Conservation (phyloP, 768 basidiomycete species). For the Cantharellus cinnabarinus region DNA sequence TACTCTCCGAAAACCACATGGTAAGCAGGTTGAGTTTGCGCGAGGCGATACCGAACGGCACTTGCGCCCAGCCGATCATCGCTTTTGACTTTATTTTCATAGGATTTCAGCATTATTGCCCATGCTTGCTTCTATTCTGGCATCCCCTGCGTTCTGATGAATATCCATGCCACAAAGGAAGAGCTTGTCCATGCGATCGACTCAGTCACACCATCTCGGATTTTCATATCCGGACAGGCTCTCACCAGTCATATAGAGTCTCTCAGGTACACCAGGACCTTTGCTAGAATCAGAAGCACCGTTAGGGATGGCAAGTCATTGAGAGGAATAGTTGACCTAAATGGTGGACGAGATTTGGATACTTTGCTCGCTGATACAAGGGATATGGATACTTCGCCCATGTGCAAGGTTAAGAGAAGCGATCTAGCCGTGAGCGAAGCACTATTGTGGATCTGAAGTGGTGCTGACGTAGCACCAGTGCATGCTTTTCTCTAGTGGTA, state of each 20-base stretch:
- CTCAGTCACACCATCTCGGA: not conserved
- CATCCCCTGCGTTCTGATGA: not conserved
- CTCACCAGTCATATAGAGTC: too few species aligned
- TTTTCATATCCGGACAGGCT: not conserved
- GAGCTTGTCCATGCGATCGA: not conserved
- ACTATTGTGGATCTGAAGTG: too few species aligned
- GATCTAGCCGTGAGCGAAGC: not conserved
- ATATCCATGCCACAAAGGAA: not conserved
- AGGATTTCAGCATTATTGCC: not conserved
- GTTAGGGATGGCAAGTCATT: too few species aligned
- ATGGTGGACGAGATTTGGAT: not conserved
- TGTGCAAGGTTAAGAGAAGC: not conserved
- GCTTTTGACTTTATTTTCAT: not conserved
- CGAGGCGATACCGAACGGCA: too few species aligned
- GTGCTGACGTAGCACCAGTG: not conserved
- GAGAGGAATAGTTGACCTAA: too few species aligned
- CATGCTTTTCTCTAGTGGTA: not conserved
- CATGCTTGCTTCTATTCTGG: not conserved
- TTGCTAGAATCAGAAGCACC: too few species aligned
- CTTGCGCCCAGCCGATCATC: too few species aligned
- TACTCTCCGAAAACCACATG: too few species aligned
- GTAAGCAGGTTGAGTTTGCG: too few species aligned
- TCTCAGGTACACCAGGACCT: too few species aligned
- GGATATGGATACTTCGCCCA: not conserved
- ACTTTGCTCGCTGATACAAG: not conserved